A percentile compares a stretch with the other conserved stretches of the same genome.
These are phyloP conservation scores for Pichia sp. DNA, from an alignment of 1,139 yeast species.

Conservation along the genomic window DNA sequence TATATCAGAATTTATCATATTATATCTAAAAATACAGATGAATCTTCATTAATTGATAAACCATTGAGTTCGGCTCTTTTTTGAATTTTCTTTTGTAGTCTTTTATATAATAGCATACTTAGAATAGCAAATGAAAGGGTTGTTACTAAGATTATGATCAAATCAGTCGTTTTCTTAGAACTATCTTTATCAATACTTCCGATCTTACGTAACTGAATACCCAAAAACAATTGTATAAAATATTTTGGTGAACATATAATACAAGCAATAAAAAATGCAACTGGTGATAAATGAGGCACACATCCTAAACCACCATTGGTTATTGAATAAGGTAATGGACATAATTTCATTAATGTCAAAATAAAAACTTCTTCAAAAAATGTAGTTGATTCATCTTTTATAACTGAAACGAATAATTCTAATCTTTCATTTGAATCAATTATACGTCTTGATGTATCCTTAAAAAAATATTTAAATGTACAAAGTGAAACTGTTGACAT, in stretches of 20 bases:
- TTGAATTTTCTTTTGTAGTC: constrained; percentile 39
- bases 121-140: constrained; percentile 51
- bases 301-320: constrained; percentile 91
- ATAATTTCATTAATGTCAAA: constrained; percentile 65
- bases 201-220: constrained; percentile 64
- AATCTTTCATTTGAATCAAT: constrained; percentile 56
- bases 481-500: constrained; percentile 75
- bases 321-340: constrained; percentile 90
- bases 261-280: constrained; percentile 66
- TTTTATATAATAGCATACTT: constrained; percentile 64
- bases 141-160: constrained; percentile 58
- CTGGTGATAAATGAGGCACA: constrained; percentile 62
- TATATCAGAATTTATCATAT: too few relatives aligned
- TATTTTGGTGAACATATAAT: constrained; percentile 75
- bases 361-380: constrained; percentile 47
- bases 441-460: constrained; percentile 45
- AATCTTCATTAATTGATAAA: too few relatives aligned
- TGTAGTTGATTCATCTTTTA: constrained; percentile 53
- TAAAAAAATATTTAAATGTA: constrained; percentile 56
- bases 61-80: background rate
- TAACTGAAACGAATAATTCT: constrained; percentile 67
- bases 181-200: constrained; percentile 49
- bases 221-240: constrained; percentile 71
- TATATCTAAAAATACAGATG: too few relatives aligned
- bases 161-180: constrained; percentile 45